Evolutionary conservation across 352 stramenopile genomes (phyloP), one percentile per base, ranked within the genome.

Genomic region (Phytophthora pinifolia): DNA sequence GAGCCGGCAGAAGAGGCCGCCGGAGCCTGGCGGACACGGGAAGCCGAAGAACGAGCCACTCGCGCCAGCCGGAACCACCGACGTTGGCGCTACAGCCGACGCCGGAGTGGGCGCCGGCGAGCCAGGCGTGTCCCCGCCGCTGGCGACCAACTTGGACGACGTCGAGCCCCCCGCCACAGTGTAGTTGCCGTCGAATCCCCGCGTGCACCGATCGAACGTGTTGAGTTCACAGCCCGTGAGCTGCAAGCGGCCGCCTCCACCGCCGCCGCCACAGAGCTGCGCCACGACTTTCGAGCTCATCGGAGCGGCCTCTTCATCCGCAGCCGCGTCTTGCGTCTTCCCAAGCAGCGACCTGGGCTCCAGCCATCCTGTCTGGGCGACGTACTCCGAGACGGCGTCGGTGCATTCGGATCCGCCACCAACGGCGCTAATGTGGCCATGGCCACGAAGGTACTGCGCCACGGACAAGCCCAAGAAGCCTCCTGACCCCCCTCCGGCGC

Each of bases 41-140:
- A 92, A 92, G 0, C 82, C 80, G 46, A 89, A 88, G 44, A 90
- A 92, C 17, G 79, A 76, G 1, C 83, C 83, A 44, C 72, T 87
- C 2, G 72, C 55, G 8, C 61, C 80, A 9, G 73, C 52, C 25
- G 62, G 59, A 30, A 77, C 53, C 15, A 76, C 37, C 9, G 60
- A 63, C 30, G 60, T 69, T 42, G 58, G 49, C 20, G 47, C 10
- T 14, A 46, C 39, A 6, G 61, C 41, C 1, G 61, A 67, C 22
- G 56, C 48, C 36, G 65, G 55, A 1, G 48, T 62, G 1, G 65
- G 47, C 3, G 47, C 17, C 45, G 65, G 51, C n/a, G 62, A 33
- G 18, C 13, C 55, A 25, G 36, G 46, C 4, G 48, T 48, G 9
- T 59, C 39, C 14, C 33, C 62, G n/a, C 54, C 61, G 6, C 45